Evolutionary conservation across 2,329 filamentous ascomycete species (phyloP), one percentile per base, ranked within the genome.

Genomic region (Mariannaea sp.): DNA sequence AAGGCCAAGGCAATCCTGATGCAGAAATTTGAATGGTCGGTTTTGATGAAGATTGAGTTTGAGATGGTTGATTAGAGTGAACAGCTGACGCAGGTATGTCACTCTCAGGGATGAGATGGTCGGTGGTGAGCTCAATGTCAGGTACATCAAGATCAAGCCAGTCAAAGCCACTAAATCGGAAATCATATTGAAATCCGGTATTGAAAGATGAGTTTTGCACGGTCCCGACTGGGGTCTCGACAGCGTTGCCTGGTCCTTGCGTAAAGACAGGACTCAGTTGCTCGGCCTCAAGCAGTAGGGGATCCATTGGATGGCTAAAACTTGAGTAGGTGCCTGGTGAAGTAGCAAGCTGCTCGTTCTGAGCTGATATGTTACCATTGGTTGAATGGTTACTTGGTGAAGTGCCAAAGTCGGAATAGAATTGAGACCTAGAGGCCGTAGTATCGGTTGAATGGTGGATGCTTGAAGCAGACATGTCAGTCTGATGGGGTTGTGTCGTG

Each of bases 81-180:
- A 6, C 5, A 4, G 32, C n/a, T 8, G 45, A 22, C n/a, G 48
- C 20, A 17, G 36, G 20, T 2, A 48, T 7, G 4, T 5, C 20
- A 8, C 36, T 32, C 19, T 42, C 48, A 10, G 19, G 16, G 13
- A 32, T 36, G 6, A 38, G 29, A 10, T 16, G 32, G 7, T 24
- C 16, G 10, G 47, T 46, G 13, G 38, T 32, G 22, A 60, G 33
- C 14, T 54, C 32, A 10, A 55, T 27, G 26, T 58, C 55, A 6
- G 55, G 51, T 7, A 56, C 41, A 22, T 60, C 55, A 42, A 63
- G 62, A n/a, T 60, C 61, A 6, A 64, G 44, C 61, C 61, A 65
- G 53, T 64, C 54, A 27, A 64, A 48, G 2, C 60, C 55, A 14
- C 43, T 50, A 9, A 35, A 54, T 9, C 53, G 53, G 17, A 63